Conservation (phyloP, 2,329 filamentous ascomycete genomes). For the Plectosphaerella cucumerina region DNA sequence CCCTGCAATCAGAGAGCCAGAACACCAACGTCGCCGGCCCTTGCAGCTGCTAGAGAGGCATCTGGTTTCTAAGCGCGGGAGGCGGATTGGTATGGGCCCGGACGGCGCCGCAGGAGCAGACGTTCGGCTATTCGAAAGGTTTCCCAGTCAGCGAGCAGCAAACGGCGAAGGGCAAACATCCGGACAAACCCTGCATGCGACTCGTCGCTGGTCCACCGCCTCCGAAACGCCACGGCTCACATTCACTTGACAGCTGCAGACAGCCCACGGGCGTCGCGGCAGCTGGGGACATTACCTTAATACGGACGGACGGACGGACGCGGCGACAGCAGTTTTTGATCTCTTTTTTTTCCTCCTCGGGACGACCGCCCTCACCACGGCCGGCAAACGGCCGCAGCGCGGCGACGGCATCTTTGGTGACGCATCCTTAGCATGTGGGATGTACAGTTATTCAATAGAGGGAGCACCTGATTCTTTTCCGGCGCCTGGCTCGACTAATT, state of each 20-base stretch:
- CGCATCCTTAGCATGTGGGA: slow-evolving; percentile 3
- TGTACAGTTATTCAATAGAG: slow-evolving; percentile 3
- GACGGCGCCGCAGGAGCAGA: neutral
- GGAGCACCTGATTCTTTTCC: neutral
- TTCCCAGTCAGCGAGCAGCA: too few species aligned
- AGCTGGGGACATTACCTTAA: neutral
- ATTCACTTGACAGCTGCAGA: too few species aligned
- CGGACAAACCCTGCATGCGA: too few species aligned
- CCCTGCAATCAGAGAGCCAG: slow-evolving; percentile 49
- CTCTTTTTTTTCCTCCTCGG: neutral
- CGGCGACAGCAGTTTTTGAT: neutral
- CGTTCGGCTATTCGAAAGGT: slow-evolving; percentile 7
- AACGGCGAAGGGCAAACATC: too few species aligned
- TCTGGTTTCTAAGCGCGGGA: neutral
- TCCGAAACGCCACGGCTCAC: neutral
- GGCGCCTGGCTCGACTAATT: neutral
- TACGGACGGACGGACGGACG: too few species aligned
- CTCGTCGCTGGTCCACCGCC: too few species aligned
- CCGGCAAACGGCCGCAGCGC: neutral
- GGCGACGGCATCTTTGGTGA: neutral
- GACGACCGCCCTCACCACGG: neutral
- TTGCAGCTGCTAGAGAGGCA: slow-evolving; percentile 48
- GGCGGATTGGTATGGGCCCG: neutral
- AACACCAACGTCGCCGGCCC: slow-evolving; percentile 53
- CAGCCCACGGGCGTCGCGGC: too few species aligned